Conservation (phyloP, 2,329 filamentous ascomycete genomes). For the Botryotinia narcissicola region DNA sequence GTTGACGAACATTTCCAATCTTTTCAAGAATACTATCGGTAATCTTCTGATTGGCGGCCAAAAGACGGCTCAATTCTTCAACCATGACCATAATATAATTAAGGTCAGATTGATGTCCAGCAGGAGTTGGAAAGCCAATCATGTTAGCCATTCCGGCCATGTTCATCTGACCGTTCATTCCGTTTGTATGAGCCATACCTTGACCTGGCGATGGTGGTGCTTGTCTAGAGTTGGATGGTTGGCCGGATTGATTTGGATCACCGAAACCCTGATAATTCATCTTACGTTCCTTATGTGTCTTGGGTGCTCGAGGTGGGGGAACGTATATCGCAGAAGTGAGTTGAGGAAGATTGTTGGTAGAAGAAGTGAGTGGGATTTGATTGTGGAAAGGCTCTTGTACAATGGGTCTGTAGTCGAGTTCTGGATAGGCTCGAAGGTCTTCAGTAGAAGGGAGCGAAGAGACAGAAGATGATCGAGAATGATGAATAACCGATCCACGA, state of each 20-base stretch:
- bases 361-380: neutral
- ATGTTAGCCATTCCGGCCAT: conserved; percentile 41
- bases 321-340: neutral
- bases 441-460: neutral
- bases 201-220: conserved; percentile 38
- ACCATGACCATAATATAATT: conserved; percentile 68
- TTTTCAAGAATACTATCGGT: conserved; percentile 64
- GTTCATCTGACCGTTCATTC: conserved; percentile 42
- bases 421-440: neutral
- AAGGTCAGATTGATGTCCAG: conserved; percentile 65
- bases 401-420: conserved; percentile 9
- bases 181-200: conserved; percentile 35
- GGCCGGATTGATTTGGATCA: conserved; percentile 29
- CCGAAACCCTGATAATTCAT: conserved; percentile 22
- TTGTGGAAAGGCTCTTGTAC: neutral
- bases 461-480: conserved; percentile 1
- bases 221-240: conserved; percentile 29
- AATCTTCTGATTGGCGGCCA: conserved; percentile 52
- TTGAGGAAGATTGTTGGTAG: neutral
- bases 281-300: neutral
- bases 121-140: conserved; percentile 53
- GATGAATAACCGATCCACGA: neutral
- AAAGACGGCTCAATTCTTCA: conserved; percentile 54
- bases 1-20: conserved; percentile 57
- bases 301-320: neutral